These are phyloP conservation scores for Zasmidium angulare DNA, from an alignment of 2,329 filamentous ascomycete genomes.

Conservation along the genomic window DNA sequence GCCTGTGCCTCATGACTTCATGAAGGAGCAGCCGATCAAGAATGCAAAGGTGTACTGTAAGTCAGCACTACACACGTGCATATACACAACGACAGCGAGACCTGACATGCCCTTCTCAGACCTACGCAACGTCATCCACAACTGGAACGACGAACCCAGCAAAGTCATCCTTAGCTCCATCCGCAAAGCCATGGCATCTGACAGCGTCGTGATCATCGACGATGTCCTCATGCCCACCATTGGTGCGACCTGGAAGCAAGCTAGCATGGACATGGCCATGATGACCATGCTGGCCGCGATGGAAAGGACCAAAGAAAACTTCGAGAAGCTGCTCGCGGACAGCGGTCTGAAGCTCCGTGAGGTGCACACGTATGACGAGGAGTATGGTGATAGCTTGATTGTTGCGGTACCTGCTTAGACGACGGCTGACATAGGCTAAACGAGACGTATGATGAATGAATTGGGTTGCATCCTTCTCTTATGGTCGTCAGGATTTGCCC, in stretches of 20 bases:
- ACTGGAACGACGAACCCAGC: constrained; percentile 11
- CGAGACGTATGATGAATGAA: too few relatives aligned
- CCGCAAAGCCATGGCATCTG: constrained; percentile 11
- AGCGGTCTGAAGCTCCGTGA: constrained; percentile 1
- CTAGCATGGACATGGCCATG: constrained; percentile 20
- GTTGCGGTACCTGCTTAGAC: constrained; percentile 2
- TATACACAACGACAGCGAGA: background rate
- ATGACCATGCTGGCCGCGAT: constrained; percentile 14
- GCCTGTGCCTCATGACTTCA: constrained; percentile 5
- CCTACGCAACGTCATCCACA: constrained; percentile 3
- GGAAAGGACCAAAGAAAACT: constrained; percentile 6
- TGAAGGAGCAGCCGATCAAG: constrained; percentile 4
- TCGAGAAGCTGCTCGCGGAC: constrained; percentile 2
- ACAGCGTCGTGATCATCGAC: constrained; percentile 13
- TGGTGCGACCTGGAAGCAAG: constrained; percentile 14
- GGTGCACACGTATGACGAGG: constrained; percentile 8
- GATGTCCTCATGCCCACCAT: constrained; percentile 12
- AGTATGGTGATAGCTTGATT: constrained; percentile 6
- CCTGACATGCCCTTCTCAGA: background rate
- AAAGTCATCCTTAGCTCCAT: constrained; percentile 9
- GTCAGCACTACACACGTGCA: background rate
- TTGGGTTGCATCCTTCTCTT: too few relatives aligned
- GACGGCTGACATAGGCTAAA: too few relatives aligned
- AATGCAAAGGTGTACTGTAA: constrained; percentile 2
- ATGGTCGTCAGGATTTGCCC: too few relatives aligned